phyloP scores from a whole-genome alignment of 1,139 yeast species.

The Pichia sp. region DNA sequence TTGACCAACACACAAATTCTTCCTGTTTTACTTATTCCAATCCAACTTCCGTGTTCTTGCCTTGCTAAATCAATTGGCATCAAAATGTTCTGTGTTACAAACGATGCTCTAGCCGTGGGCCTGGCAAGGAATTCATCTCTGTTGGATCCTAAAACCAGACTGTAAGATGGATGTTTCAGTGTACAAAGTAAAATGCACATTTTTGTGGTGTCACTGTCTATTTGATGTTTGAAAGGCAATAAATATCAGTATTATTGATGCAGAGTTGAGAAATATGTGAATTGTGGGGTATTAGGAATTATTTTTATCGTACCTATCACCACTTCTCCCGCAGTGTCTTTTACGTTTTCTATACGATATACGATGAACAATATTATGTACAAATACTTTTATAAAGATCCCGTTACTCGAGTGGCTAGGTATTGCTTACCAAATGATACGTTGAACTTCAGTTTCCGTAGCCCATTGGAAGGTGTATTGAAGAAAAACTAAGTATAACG shows the following conservation, averaged over 20 bases:
- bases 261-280: too few species aligned
- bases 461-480: conserved; percentile 63
- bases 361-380: background rate
- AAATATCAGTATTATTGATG: too few species aligned
- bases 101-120: conserved; percentile 61
- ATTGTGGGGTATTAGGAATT: too few species aligned
- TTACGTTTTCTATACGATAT: too few species aligned
- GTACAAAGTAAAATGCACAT: conserved; percentile 30
- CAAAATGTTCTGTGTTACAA: conserved; percentile 38
- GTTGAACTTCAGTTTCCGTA: conserved; percentile 53
- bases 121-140: conserved; percentile 78
- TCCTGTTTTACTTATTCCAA: conserved; percentile 62
- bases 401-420: background rate
- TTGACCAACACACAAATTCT: conserved; percentile 72
- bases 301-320: too few species aligned
- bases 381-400: background rate
- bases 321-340: too few species aligned
- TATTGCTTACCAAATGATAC: conserved; percentile 78
- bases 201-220: too few species aligned
- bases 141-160: conserved; percentile 69
- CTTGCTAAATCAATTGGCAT: conserved; percentile 75
- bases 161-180: conserved; percentile 30
- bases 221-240: too few species aligned
- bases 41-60: conserved; percentile 85
- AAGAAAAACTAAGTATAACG: conserved; percentile 51